These are phyloP conservation scores for Xylariaceae sp. DNA, from an alignment of 2,329 filamentous ascomycete species.

Conservation along the genomic window DNA sequence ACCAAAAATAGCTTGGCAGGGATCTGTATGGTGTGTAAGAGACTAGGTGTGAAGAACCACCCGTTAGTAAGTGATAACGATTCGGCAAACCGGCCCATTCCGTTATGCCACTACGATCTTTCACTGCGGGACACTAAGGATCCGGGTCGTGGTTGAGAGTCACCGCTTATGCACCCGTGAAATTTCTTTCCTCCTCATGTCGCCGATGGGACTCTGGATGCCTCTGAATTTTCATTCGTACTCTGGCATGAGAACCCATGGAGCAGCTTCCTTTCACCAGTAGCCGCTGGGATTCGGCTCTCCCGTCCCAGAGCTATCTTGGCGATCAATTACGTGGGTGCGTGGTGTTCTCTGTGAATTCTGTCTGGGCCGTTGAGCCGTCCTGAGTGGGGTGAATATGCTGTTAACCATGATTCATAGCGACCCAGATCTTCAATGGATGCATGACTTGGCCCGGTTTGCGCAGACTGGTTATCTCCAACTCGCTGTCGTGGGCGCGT, in stretches of 20 bases:
- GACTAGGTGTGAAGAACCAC: too few relatives aligned
- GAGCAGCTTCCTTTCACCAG: constrained; percentile 33
- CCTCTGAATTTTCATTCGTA: too few relatives aligned
- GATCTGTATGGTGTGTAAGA: too few relatives aligned
- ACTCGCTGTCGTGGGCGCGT: constrained; percentile 34
- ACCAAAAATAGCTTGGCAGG: too few relatives aligned
- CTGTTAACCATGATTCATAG: not conserved
- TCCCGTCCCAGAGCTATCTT: constrained; percentile 27
- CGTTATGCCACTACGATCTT: too few relatives aligned
- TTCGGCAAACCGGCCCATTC: too few relatives aligned
- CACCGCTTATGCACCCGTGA: too few relatives aligned
- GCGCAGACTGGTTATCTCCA: constrained; percentile 41
- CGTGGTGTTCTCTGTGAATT: constrained; percentile 1
- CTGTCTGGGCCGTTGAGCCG: not conserved
- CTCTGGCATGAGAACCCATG: constrained; percentile 29
- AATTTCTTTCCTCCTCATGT: too few relatives aligned
- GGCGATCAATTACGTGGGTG: constrained; percentile 4
- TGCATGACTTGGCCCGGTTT: constrained; percentile 35
- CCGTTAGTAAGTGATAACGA: too few relatives aligned
- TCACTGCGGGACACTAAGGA: too few relatives aligned
- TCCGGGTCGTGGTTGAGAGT: too few relatives aligned
- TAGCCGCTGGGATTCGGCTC: constrained; percentile 37
- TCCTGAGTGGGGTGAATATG: not conserved
- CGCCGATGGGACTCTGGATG: too few relatives aligned
- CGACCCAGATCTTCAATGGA: constrained; percentile 32